Percentiles rank a stretch among this genome's conserved stretches.
Evolutionary conservation across 257 asterid species (phyloP).

Genomic region (Solanum chiquidenum): DNA sequence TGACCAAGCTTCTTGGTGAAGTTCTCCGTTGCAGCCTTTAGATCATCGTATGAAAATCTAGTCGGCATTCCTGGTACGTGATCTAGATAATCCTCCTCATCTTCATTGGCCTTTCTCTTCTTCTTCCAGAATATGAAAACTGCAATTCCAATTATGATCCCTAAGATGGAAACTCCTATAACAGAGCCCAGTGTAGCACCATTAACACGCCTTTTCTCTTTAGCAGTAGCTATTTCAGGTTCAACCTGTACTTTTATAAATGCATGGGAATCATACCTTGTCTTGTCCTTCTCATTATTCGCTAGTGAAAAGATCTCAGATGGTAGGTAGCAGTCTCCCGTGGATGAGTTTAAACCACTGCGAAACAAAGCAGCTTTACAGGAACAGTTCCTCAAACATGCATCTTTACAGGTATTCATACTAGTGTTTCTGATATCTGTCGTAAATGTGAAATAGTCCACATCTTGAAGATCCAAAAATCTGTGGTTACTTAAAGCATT

Average conservation of each 20-base stretch:
- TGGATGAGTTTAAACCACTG: conserved; percentile 8
- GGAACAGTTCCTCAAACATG: conserved; percentile 27
- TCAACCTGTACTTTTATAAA: conserved; percentile 13
- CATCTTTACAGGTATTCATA: conserved; percentile 17
- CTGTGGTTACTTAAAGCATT: conserved; percentile 8
- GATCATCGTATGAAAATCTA: conserved; percentile 15
- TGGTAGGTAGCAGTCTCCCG: conserved; percentile 25
- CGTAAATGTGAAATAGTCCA: conserved; percentile 15
- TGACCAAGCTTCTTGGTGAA: conserved; percentile 12
- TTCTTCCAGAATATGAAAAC: conserved; percentile 1
- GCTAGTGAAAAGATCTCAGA: conserved; percentile 23
- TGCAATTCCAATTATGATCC: neutral
- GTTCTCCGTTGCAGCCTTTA: conserved; percentile 6
- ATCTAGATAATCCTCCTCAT: conserved; percentile 12
- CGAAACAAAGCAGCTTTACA: conserved; percentile 38
- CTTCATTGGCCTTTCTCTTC: neutral
- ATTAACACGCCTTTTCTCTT: neutral
- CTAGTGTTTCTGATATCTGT: neutral
- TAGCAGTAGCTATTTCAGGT: neutral
- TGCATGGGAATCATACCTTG: conserved; percentile 5
- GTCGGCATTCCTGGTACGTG: conserved; percentile 20
- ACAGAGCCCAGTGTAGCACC: neutral
- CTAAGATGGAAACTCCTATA: neutral
- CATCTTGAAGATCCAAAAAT: conserved; percentile 21
- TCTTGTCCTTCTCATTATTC: conserved; percentile 7